phyloP scores from a whole-genome alignment of 768 basidiomycete genomes.

The Leccinellum rugosiceps region DNA sequence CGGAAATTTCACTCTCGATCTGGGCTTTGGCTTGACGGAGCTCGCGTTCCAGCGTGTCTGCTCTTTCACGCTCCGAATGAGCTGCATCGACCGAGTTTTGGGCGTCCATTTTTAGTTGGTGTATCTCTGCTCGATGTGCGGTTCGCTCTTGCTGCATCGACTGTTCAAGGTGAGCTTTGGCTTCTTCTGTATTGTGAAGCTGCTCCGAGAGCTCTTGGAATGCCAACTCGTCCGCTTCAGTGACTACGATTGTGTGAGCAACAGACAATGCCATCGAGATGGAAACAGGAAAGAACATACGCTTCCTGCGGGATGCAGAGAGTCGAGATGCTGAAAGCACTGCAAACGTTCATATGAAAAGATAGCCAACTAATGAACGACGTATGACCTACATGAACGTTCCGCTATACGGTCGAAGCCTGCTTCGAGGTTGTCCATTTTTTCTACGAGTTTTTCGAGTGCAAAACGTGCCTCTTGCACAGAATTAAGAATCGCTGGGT shows the following conservation, averaged over 20 bases:
- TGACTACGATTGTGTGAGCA: constrained; percentile 40
- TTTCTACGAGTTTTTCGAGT: constrained; percentile 66
- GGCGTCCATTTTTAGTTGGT: constrained; percentile 46
- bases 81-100: constrained; percentile 37
- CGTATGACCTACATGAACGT: constrained; percentile 58
- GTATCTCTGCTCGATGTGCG: constrained; percentile 53
- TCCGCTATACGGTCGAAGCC: constrained; percentile 88
- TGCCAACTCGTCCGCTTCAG: constrained; percentile 71
- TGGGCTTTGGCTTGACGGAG: constrained; percentile 60
- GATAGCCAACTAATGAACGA: not conserved
- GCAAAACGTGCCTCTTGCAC: constrained; percentile 58
- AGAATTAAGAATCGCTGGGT: constrained; percentile 48
- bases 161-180: constrained; percentile 54
- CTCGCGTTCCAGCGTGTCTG: constrained; percentile 60
- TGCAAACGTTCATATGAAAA: constrained; percentile 28
- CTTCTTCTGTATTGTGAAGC: constrained; percentile 56
- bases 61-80: constrained; percentile 47
- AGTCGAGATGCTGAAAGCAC: constrained; percentile 77
- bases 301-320: constrained; percentile 62
- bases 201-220: constrained; percentile 72
- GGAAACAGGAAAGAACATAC: constrained; percentile 42
- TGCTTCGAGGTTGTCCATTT: constrained; percentile 76
- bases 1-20: constrained; percentile 59
- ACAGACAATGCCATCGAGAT: not conserved
- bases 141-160: constrained; percentile 57